These are phyloP conservation scores for Hypoxylon trugodes DNA, from an alignment of 495 filamentous ascomycete genomes.

Conservation along the genomic window DNA sequence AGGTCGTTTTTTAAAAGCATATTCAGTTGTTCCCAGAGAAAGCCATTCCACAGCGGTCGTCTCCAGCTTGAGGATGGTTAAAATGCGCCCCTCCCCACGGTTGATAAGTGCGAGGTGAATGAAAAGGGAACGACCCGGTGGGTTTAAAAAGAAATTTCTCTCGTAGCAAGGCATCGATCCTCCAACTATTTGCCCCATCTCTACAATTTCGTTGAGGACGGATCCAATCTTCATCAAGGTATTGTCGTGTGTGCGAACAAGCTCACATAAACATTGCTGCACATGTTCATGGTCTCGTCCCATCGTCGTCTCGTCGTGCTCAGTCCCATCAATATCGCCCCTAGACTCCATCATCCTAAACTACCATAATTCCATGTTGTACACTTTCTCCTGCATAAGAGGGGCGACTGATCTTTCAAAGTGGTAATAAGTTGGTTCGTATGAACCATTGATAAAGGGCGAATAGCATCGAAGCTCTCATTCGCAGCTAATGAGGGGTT, in stretches of 20 bases:
- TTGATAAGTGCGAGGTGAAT: not conserved
- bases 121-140: not conserved
- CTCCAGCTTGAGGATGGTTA: slow-evolving; percentile 2
- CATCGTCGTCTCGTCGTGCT: slow-evolving; percentile 33
- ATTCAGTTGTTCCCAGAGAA: slow-evolving; percentile 7
- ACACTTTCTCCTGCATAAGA: slow-evolving; percentile 32
- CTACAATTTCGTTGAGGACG: slow-evolving; percentile 18
- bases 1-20: slow-evolving; percentile 25
- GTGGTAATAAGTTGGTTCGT: slow-evolving; percentile 9
- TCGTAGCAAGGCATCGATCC: not conserved
- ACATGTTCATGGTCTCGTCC: slow-evolving; percentile 34
- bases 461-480: not conserved
- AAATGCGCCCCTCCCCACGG: not conserved
- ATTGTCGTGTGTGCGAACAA: slow-evolving; percentile 3
- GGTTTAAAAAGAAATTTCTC: not conserved
- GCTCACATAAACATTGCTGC: slow-evolving; percentile 9
- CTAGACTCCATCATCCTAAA: slow-evolving; percentile 23
- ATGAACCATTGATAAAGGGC: not conserved
- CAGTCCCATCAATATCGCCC: slow-evolving; percentile 11
- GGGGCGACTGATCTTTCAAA: slow-evolving; percentile 31
- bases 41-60: slow-evolving; percentile 8
- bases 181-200: slow-evolving; percentile 9
- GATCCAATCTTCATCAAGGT: slow-evolving; percentile 2
- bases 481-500: not conserved
- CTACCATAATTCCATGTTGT: slow-evolving; percentile 31